Evolutionary conservation across 2,329 filamentous ascomycete genomes (phyloP).

Genomic region (Aureobasidium lini): DNA sequence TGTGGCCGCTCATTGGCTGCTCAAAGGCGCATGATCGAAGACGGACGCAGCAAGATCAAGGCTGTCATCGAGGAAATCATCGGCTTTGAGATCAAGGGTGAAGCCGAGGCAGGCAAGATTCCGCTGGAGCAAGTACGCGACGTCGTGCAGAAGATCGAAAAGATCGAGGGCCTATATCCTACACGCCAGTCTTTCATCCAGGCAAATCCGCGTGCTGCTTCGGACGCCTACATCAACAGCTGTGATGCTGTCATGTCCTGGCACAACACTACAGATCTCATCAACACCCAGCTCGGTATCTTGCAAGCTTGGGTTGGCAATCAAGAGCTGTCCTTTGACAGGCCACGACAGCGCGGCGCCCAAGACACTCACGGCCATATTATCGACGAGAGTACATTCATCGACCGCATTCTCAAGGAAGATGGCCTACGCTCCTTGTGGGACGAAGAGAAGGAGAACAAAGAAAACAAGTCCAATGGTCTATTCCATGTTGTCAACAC

Average conservation of each 20-base stretch:
- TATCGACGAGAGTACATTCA: conserved; percentile 83
- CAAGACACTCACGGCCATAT: conserved; percentile 58
- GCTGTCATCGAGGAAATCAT: conserved; percentile 79
- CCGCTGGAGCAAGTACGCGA: conserved; percentile 84
- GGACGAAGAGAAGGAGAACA: conserved; percentile 48
- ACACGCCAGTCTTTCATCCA: conserved; percentile 66
- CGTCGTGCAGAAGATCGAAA: conserved; percentile 83
- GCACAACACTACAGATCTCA: conserved; percentile 94
- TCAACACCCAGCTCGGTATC: conserved; percentile 88
- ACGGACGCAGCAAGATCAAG: conserved; percentile 66
- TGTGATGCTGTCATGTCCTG: conserved; percentile 87
- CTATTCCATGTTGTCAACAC: conserved; percentile 77
- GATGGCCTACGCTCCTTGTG: conserved; percentile 89
- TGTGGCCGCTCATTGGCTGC: conserved; percentile 78
- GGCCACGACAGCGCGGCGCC: conserved; percentile 61
- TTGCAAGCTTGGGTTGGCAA: conserved; percentile 97
- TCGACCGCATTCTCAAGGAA: conserved; percentile 91
- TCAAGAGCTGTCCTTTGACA: conserved; percentile 83
- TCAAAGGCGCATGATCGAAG: conserved; percentile 81
- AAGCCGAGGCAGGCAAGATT: conserved; percentile 82
- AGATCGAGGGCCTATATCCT: conserved; percentile 77
- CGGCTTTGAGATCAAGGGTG: conserved; percentile 87
- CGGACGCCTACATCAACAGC: conserved; percentile 68
- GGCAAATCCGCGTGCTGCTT: conserved; percentile 70
- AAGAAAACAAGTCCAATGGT: conserved; percentile 40